Evolutionary conservation across 352 stramenopile species (phyloP).

Genomic region (Phytophthora pisi): DNA sequence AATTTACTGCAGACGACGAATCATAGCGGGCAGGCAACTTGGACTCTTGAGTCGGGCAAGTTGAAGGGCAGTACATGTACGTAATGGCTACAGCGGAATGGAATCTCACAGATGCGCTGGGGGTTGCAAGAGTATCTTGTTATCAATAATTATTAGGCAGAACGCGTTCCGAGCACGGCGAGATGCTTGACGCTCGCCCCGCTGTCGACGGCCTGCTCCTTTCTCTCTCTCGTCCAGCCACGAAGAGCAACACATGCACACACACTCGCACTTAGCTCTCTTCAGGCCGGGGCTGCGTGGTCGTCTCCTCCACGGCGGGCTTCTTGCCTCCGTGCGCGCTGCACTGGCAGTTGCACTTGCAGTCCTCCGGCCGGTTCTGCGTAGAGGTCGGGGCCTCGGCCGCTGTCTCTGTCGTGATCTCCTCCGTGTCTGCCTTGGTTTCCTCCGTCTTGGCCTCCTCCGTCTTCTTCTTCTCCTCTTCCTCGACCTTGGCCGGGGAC

Average conservation of each 20-base stretch:
- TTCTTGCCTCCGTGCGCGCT: conserved; percentile 30
- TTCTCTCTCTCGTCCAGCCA: conserved; percentile 7
- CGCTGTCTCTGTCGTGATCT: neutral
- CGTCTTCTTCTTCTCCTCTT: conserved; percentile 9
- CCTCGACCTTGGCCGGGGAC: neutral
- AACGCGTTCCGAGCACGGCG: conserved; percentile 1
- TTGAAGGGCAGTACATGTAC: conserved; percentile 1
- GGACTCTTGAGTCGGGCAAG: neutral
- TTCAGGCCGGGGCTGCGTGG: conserved; percentile 26
- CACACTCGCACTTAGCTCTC: conserved; percentile 23
- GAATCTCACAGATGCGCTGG: conserved; percentile 9
- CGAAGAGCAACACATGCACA: conserved; percentile 11
- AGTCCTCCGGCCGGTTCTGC: conserved; percentile 20
- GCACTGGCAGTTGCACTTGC: conserved; percentile 45
- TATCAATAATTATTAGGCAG: conserved; percentile 41
- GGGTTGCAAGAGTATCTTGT: conserved; percentile 22
- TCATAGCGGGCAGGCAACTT: too few species aligned
- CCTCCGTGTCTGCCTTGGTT: conserved; percentile 6
- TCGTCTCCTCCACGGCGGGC: conserved; percentile 25
- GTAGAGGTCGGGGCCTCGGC: neutral
- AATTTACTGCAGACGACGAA: too few species aligned
- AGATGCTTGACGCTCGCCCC: neutral
- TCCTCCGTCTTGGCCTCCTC: conserved; percentile 3
- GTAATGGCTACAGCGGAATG: conserved; percentile 17
- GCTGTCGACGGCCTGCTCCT: conserved; percentile 1